Base-by-base conservation (phyloP, 2,329 filamentous ascomycete species). In the Neofusicoccum parvum region DNA sequence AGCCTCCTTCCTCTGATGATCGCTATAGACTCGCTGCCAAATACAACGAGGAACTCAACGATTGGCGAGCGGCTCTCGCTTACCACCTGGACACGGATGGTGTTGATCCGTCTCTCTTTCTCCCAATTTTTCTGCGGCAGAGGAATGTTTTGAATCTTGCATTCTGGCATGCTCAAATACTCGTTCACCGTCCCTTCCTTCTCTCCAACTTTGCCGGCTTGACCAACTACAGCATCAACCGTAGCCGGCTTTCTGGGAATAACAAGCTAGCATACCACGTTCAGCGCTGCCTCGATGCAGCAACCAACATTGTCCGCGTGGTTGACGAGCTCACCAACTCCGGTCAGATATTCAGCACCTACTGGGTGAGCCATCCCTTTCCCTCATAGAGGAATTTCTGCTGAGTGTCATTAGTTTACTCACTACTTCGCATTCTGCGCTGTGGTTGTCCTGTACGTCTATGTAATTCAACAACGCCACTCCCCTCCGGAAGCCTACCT, bases 361-460 rank as follows among this genome's bases (percentile, higher is more conserved):
- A 84, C 45, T 85, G 83, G 75, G 63, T 65, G 17, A 36, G n/a
- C 27, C 12, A 5, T 23, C 48, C 20, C 39, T 17, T 14, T 32
- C 27, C 27, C 27, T 6, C 4, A 6, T 6, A 4, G 5, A 32
- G 27, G 27, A 32, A 43, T 23, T 12, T 41, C 32, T 15, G 6
- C 14, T 46, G 5, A 14, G 39, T 5, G 5, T 1, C 20, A 14
- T n/a, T 41, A 65, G 81, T 85, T 82, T 71, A 85, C 81, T 27
- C 81, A 83, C 43, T 85, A 85, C 67, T 82, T 85, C 3, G 80
- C 82, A 0, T 86, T 86, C 65, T 86, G 83, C 67, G 83, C 84
- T 0, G 76, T 87, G 0, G 82, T 82, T 0, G 82, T 86, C 3
- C 74, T 85, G 0, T 86, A 86, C 65, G 80, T 87, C 2, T 85